Conservation (phyloP, 106 monocot genomes). For the Allium sativum region DNA sequence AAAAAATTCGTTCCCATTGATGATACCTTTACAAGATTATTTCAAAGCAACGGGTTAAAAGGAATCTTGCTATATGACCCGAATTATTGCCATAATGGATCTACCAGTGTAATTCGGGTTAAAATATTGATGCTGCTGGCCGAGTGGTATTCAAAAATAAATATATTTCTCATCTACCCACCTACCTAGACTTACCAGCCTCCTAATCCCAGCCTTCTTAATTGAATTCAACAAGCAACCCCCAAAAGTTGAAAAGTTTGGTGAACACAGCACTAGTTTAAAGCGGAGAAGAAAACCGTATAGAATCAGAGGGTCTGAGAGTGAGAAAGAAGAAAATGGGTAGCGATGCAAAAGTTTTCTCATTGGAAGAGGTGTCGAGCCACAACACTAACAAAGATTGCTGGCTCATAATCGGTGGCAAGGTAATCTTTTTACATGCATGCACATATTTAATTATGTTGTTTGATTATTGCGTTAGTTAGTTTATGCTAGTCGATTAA, state of each 20-base stretch:
- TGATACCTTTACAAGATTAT: no score
- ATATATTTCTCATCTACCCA: not conserved
- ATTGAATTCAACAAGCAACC: not conserved
- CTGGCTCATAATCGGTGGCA: constrained; percentile 15
- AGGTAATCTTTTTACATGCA: constrained; percentile 3
- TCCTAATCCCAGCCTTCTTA: not conserved
- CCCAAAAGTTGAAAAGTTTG: not conserved
- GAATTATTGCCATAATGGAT: no score
- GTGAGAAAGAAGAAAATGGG: constrained; percentile 1
- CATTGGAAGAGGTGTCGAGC: constrained; percentile 11
- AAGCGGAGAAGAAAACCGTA: no score
- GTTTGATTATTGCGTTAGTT: no score
- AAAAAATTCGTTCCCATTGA: no score
- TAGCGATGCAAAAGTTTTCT: constrained; percentile 10
- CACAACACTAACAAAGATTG: constrained; percentile 17
- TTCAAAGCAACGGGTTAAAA: no score
- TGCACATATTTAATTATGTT: no score
- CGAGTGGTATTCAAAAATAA: no score
- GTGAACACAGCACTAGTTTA: not conserved
- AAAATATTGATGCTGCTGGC: no score
- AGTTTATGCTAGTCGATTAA: no score
- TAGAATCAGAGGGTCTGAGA: not conserved
- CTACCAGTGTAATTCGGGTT: no score
- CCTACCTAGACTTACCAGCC: not conserved
- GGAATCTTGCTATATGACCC: no score